Evolutionary conservation across 2,329 filamentous ascomycete species (phyloP).

Genomic region (Diaporthe ampelina): DNA sequence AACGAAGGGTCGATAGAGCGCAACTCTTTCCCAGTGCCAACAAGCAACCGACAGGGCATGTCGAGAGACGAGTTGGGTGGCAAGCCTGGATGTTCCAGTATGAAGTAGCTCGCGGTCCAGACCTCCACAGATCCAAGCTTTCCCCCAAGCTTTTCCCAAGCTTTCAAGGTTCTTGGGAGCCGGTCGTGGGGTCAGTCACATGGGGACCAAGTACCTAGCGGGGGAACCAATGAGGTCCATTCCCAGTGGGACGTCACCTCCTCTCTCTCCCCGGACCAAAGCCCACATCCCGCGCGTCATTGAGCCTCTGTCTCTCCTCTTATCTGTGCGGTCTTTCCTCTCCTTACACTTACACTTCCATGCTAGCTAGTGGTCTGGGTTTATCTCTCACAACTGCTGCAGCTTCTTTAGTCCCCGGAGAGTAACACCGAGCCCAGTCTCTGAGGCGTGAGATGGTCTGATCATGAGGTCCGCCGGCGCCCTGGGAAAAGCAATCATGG

Average conservation of each 20-base stretch:
- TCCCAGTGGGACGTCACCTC: neutral
- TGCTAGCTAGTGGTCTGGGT: neutral
- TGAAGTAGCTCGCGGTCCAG: neutral
- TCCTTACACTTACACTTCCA: neutral
- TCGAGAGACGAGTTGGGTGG: neutral
- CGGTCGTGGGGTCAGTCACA: conserved; percentile 1
- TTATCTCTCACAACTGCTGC: neutral
- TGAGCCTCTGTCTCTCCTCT: neutral
- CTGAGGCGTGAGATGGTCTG: neutral
- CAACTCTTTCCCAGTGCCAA: neutral
- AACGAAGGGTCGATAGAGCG: neutral
- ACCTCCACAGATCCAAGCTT: conserved; percentile 24
- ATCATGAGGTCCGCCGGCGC: neutral
- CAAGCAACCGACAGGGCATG: neutral
- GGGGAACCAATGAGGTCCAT: neutral
- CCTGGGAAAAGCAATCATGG: neutral
- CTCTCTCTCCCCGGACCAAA: neutral
- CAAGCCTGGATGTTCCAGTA: neutral
- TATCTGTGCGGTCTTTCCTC: neutral
- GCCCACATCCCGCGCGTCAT: conserved; percentile 4
- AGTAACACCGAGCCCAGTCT: conserved; percentile 22
- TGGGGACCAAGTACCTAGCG: neutral
- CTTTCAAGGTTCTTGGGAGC: neutral
- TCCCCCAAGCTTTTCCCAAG: conserved; percentile 24
- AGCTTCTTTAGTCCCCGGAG: neutral